Base-by-base conservation (phyloP, 2,329 filamentous ascomycete genomes). In the Coniochaeta sp. region DNA sequence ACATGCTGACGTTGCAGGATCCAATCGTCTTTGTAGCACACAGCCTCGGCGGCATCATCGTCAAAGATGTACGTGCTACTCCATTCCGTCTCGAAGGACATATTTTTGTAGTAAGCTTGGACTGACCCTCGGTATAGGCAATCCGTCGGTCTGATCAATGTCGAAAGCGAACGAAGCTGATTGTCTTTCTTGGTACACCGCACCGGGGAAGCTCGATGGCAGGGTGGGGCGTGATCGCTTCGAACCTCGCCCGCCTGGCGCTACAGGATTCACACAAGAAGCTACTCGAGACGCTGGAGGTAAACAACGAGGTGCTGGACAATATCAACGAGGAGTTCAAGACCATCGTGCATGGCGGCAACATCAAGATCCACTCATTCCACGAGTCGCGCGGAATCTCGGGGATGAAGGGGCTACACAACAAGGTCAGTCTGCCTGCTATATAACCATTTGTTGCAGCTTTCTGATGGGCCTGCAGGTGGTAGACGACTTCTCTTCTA, bases 161-260 rank as follows among this genome's bases (percentile, higher is more conserved):
- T 54, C 65, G 59, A 12, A 56, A 57, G 42, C 66, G 66, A n/a
- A 74, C 72, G n/a, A 70, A 68, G 58, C 59, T 70, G 1, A 62
- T 75, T 54, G 55, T 76, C 12, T 77, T 77, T 63, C 69, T 77
- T 3, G 74, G 74, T 24, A 77, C 74, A 7, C 75, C 74, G 17
- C 74, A 77, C 64, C 68, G 71, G 36, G 74, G 74, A 34, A 73
- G 70, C 59, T 44, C 47, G 2, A 61, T 58, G 22, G 70, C 72
- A 10, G 66, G 62, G 56, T 76, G 72, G 73, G 70, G 70, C 10
- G 59, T 64, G 32, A 70, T 74, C 26, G 70, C 68, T 9, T 68
- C 68, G 6, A 73, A 73, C 57, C 60, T 75, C 12, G 68, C 68
- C 36, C 62, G 59, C 5, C 60, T 73, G n/a, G 68, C 67, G n/a